These are phyloP conservation scores for Allium fistulosum DNA, from an alignment of 106 monocot species.

Conservation along the genomic window DNA sequence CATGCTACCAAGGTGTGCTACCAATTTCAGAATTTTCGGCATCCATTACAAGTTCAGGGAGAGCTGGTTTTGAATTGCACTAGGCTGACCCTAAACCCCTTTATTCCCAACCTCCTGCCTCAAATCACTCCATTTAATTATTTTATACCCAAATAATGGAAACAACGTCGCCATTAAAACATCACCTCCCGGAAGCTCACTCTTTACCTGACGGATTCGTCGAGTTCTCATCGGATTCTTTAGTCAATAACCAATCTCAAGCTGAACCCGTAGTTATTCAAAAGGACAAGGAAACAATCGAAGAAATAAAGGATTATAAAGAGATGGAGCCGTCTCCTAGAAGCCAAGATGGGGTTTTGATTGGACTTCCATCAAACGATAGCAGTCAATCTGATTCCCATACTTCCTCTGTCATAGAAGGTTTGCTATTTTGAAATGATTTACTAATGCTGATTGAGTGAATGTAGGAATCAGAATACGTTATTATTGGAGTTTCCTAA, in stretches of 20 bases:
- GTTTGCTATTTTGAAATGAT: no score
- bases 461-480: no score
- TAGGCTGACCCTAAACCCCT: background rate
- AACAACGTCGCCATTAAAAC: slow-evolving; percentile 24
- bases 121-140: background rate
- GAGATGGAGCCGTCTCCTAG: slow-evolving; percentile 5
- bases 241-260: background rate
- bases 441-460: no score
- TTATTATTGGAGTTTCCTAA: no score
- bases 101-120: background rate
- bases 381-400: background rate
- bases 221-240: slow-evolving; percentile 43
- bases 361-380: background rate
- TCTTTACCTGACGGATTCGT: slow-evolving; percentile 93
- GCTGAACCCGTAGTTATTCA: no score
- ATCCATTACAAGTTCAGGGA: no score
- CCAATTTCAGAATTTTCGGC: no score
- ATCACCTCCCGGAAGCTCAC: slow-evolving; percentile 63
- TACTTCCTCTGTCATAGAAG: background rate
- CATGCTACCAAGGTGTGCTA: no score
- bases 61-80: no score
- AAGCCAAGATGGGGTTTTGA: slow-evolving; percentile 2
- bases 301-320: slow-evolving; percentile 4
- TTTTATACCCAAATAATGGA: slow-evolving; percentile 22
- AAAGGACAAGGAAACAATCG: background rate